Conservation (phyloP, 1,284 basidiomycete genomes). For the Golubevia pallescens region DNA sequence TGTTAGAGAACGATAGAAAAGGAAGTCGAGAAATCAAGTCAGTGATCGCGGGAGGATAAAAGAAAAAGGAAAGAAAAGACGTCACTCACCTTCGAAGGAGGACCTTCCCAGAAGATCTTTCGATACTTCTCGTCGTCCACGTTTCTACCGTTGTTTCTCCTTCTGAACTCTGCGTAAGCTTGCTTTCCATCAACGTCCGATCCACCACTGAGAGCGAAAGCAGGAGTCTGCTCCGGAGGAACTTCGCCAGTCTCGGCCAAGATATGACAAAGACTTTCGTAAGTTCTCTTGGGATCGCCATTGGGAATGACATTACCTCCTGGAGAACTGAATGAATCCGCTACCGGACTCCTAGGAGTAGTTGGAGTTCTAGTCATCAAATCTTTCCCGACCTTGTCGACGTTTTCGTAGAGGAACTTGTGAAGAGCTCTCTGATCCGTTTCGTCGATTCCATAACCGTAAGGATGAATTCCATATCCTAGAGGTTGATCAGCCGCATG, state of each 20-base stretch:
- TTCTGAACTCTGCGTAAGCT: constrained; percentile 36
- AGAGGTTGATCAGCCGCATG: constrained; percentile 54
- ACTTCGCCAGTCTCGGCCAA: constrained; percentile 39
- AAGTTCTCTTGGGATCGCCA: constrained; percentile 21
- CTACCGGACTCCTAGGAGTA: neutral
- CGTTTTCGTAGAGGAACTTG: constrained; percentile 44
- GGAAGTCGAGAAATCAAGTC: neutral
- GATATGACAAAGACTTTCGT: constrained; percentile 37
- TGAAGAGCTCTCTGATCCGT: constrained; percentile 40
- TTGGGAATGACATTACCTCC: neutral
- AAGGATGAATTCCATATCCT: constrained; percentile 48
- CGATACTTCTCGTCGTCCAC: constrained; percentile 39
- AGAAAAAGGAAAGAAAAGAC: too few relatives aligned
- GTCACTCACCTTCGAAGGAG: constrained; percentile 20
- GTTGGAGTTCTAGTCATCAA: constrained; percentile 22
- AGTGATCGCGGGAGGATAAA: too few relatives aligned
- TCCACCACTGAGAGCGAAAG: constrained; percentile 16
- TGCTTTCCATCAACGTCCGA: constrained; percentile 17
- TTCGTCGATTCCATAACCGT: constrained; percentile 45
- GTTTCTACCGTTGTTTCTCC: constrained; percentile 36
- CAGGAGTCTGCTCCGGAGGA: constrained; percentile 24
- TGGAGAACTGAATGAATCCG: too few relatives aligned
- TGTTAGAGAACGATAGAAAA: neutral
- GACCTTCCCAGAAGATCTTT: constrained; percentile 43
- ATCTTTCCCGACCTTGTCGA: constrained; percentile 46